A percentile compares a stretch with the other conserved stretches of the same genome.
Evolutionary conservation across 1,139 yeast species (phyloP).

Genomic region (Hyphopichia burtonii): DNA sequence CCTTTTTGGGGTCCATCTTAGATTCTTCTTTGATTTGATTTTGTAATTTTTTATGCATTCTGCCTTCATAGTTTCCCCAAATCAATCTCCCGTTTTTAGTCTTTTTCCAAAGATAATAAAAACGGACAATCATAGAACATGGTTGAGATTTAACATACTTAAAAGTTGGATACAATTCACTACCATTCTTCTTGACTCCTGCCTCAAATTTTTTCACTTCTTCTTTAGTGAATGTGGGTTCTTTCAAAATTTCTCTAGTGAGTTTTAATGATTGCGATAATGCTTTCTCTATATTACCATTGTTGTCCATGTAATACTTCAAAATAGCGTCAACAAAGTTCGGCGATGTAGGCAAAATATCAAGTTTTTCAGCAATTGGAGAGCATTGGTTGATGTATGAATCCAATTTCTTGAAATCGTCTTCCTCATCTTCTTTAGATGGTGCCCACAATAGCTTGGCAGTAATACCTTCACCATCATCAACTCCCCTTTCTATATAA

Average conservation of each 20-base stretch:
- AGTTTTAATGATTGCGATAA: slow-evolving; percentile 35
- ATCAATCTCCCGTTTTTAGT: slow-evolving; percentile 69
- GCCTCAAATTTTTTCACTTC: slow-evolving; percentile 72
- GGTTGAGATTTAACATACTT: slow-evolving; percentile 70
- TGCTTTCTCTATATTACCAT: slow-evolving; percentile 53
- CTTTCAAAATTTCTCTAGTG: slow-evolving; percentile 60
- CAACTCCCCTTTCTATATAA: slow-evolving; percentile 83
- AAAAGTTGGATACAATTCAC: slow-evolving; percentile 74
- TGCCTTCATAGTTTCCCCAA: slow-evolving; percentile 83
- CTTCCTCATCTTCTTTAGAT: slow-evolving; percentile 30
- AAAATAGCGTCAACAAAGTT: slow-evolving; percentile 78
- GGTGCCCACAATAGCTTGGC: slow-evolving; percentile 68
- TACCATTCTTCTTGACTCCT: slow-evolving; percentile 72
- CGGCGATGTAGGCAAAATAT: slow-evolving; percentile 54
- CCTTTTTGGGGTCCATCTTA: slow-evolving; percentile 13
- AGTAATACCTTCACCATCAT: slow-evolving; percentile 54
- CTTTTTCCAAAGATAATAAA: slow-evolving; percentile 89
- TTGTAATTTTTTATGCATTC: slow-evolving; percentile 55
- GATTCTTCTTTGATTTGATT: slow-evolving; percentile 32
- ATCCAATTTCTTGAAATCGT: slow-evolving; percentile 44
- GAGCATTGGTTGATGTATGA: slow-evolving; percentile 54
- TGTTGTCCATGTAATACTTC: slow-evolving; percentile 48
- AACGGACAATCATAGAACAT: slow-evolving; percentile 76
- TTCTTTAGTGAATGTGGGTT: slow-evolving; percentile 68
- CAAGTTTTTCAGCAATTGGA: slow-evolving; percentile 54